A percentile compares a stretch with the other conserved stretches of the same genome.
These are phyloP conservation scores for Epichloe glyceriae DNA, from an alignment of 2,329 filamentous ascomycete genomes.

Conservation along the genomic window DNA sequence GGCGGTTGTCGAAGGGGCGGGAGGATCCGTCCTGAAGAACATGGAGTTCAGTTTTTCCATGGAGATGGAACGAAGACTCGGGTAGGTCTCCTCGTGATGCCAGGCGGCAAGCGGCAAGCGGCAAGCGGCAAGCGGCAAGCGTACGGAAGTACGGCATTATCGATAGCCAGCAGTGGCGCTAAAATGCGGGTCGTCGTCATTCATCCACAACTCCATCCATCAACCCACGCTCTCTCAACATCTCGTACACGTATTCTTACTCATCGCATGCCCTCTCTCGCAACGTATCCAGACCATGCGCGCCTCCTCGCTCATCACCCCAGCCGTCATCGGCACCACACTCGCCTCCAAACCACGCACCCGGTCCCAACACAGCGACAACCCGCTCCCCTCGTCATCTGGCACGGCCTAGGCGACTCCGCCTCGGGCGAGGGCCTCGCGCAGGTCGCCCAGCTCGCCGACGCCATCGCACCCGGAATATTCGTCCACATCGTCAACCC, in stretches of 20 bases:
- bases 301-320: conserved; percentile 12
- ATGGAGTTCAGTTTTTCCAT: neutral
- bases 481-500: conserved; percentile 23
- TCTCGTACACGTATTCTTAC: too few species aligned
- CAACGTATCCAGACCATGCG: conserved; percentile 4
- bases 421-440: conserved; percentile 70
- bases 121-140: too few species aligned
- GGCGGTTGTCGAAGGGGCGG: neutral
- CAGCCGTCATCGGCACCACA: conserved; percentile 6
- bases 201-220: too few species aligned
- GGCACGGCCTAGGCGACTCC: conserved; percentile 73
- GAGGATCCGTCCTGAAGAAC: neutral
- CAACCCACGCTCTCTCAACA: too few species aligned
- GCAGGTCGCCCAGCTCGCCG: conserved; percentile 60
- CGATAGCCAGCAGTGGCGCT: too few species aligned
- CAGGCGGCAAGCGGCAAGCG: too few species aligned
- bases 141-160: too few species aligned
- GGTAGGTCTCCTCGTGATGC: too few species aligned
- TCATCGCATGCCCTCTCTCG: neutral
- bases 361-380: conserved; percentile 33
- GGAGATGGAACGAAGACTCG: too few species aligned
- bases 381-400: conserved; percentile 80
- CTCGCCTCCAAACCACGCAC: conserved; percentile 18
- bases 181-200: too few species aligned
- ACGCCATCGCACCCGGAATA: conserved; percentile 61